Conservation (phyloP, 805 yeast genomes). For the Barnettozyma populi region DNA sequence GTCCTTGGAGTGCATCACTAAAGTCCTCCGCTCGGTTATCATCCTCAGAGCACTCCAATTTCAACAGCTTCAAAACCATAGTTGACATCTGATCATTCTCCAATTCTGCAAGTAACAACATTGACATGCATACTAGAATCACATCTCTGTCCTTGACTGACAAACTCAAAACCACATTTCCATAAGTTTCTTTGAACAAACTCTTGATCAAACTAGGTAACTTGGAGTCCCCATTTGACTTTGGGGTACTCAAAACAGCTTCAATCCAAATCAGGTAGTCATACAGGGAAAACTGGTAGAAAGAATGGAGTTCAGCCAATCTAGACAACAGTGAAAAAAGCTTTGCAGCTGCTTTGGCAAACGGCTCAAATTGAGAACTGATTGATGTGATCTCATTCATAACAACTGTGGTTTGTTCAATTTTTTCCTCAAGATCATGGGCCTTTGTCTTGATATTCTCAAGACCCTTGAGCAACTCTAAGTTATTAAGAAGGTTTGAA, state of each 20-base stretch:
- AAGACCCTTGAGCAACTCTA: constrained; percentile 49
- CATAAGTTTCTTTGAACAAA: constrained; percentile 44
- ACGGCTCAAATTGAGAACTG: constrained; percentile 41
- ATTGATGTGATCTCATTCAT: constrained; percentile 48
- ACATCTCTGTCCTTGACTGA: constrained; percentile 26
- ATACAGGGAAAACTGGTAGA: constrained; percentile 56
- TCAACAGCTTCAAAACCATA: constrained; percentile 11
- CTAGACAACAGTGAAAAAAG: constrained; percentile 44
- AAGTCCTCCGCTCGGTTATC: background rate
- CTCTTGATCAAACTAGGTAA: constrained; percentile 29
- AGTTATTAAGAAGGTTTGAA: constrained; percentile 66
- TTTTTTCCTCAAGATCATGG: constrained; percentile 42
- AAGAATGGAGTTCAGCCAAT: constrained; percentile 37
- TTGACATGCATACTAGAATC: constrained; percentile 36
- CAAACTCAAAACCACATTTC: constrained; percentile 39
- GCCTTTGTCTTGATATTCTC: constrained; percentile 66
- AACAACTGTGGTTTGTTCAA: constrained; percentile 48
- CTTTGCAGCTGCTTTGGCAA: constrained; percentile 51
- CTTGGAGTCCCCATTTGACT: constrained; percentile 7
- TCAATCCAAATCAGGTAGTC: constrained; percentile 34
- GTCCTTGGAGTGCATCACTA: constrained; percentile 9
- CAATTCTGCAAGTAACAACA: constrained; percentile 20
- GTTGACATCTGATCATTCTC: constrained; percentile 15
- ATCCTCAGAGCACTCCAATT: background rate
- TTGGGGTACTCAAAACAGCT: constrained; percentile 21